A percentile compares a stretch with the other conserved stretches of the same genome.
Evolutionary conservation across 805 yeast genomes (phyloP).

Genomic region (Lipomyces starkeyi): DNA sequence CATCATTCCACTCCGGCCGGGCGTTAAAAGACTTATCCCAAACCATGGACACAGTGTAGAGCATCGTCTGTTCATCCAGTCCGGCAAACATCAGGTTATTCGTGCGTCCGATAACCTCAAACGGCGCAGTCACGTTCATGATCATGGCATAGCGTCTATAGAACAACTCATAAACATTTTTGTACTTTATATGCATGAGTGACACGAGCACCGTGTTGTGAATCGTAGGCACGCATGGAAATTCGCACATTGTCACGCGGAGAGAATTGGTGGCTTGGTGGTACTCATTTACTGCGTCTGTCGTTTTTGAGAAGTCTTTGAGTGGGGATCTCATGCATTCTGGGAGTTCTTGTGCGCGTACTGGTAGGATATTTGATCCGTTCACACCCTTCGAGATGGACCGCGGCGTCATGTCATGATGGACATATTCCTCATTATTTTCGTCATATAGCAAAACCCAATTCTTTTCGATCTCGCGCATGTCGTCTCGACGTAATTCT

Average conservation of each 20-base stretch:
- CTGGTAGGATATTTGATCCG: constrained; percentile 6
- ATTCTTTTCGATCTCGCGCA: constrained; percentile 27
- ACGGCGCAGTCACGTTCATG: constrained; percentile 34
- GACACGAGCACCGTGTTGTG: constrained; percentile 32
- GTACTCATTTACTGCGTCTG: background rate
- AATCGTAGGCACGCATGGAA: constrained; percentile 35
- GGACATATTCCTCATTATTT: constrained; percentile 17
- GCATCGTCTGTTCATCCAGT: constrained; percentile 22
- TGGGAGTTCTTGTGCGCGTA: background rate
- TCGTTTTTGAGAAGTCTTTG: background rate
- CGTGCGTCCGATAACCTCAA: constrained; percentile 28
- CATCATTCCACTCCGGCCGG: constrained; percentile 16
- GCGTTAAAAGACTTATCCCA: constrained; percentile 26
- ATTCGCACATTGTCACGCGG: constrained; percentile 33
- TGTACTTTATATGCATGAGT: constrained; percentile 29
- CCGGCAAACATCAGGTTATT: constrained; percentile 32
- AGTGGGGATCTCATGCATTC: constrained; percentile 11
- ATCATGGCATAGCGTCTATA: constrained; percentile 27
- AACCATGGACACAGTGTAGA: constrained; percentile 28
- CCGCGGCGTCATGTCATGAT: constrained; percentile 21
- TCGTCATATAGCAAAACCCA: constrained; percentile 30
- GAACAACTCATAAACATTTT: constrained; percentile 12
- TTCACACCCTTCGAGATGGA: background rate
- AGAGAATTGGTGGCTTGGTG: constrained; percentile 34
- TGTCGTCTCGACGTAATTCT: constrained; percentile 17